Base-by-base conservation (phyloP, 2,329 filamentous ascomycete genomes). In the Colletotrichum gigasporum region DNA sequence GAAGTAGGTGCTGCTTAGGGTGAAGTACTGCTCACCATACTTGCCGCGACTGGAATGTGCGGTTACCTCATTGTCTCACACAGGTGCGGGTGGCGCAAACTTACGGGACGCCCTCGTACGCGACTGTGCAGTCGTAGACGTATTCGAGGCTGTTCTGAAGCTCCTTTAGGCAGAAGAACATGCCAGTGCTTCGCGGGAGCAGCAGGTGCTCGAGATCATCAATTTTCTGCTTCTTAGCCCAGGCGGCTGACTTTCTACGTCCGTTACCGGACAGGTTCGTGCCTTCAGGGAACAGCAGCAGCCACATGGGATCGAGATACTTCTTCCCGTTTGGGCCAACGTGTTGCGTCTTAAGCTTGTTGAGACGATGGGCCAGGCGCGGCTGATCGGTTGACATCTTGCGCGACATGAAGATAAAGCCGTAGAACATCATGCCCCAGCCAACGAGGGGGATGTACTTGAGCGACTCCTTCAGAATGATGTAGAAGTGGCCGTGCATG, bases 51-150 rank as follows among this genome's bases (percentile, higher is more conserved):
- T 93, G 71, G 50, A 37, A 34, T 28, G n/a, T n/a, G 18, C 14
- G 32, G 24, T 56, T 69, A 65, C 50, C 34, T 37, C 7, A 0
- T 10, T 42, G n/a, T 11, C 11, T 9, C 26, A 61, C 26, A 54
- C 9, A 18, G 60, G 34, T 20, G 41, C 7, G 16, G 3, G 3
- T 18, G 2, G 16, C 5, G 6, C 14, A 22, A 53, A 90, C 93
- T 84, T 86, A 95, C 90, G 92, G 92, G 42, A 97, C 87, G 12
- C 96, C 95, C 78, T 97, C 95, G 73, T 99, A 99, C 4, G 93
- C 94, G 60, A 99, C 90, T 0, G 96, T 98, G 77, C 94, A 97
- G 78, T 97, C 93, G 71, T 97, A 97, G 1, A 97, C 82, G 79
- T 92, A 96, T 10, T 96, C 91, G 0, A 94, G 88, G 0, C 90